Evolutionary conservation across 371 early-diverging fungal species (phyloP), one percentile per base, ranked within the genome.

Genomic region (Mortierella sp.): DNA sequence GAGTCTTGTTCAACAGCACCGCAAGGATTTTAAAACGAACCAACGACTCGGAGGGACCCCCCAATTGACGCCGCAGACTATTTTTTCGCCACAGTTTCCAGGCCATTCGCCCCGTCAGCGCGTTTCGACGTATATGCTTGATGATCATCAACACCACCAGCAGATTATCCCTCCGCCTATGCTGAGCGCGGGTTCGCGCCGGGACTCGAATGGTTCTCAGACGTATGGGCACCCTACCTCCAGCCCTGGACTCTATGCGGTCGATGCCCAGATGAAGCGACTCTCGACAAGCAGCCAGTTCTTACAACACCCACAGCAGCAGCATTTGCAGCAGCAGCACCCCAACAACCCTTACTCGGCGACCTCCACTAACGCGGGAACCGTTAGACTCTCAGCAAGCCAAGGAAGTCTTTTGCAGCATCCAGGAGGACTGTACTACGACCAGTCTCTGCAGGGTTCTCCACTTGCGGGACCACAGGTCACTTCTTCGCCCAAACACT

Each of bases 1-100:
- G 37, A 81, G 74, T 59, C 54, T 85, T 43, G 77, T 77, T 10
- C 81, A 81, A 72, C 86, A 85, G 40, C 86, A 85, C 26, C 79
- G 86, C n/a, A 72, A 69, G 71, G 86, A 85, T 40, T 81, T 76
- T 26, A 85, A 69, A 69, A 78, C 77, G 21, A 85, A 76, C 70
- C 86, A 85, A 21, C 57, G 81, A 6, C 71, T 84, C 5, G 77
- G 83, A 16, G 77, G 80, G 9, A 76, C 83, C 13, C 80, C 79
- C 31, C 75, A 43, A n/a, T 75, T 40, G 34, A 1, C 43, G 21
- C 74, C 69, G 1, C 77, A 67, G 46, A 75, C n/a, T n/a, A n/a
- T 37, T 40, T 34, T 75, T 16, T 61, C 71, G 24, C 69, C 75
- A 1, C 51, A 54, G 24, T n/a, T 55, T 57, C 43, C 26, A 5